Evolutionary conservation across 2,329 filamentous ascomycete species (phyloP).

Genomic region (Hymenoscyphus albidus): DNA sequence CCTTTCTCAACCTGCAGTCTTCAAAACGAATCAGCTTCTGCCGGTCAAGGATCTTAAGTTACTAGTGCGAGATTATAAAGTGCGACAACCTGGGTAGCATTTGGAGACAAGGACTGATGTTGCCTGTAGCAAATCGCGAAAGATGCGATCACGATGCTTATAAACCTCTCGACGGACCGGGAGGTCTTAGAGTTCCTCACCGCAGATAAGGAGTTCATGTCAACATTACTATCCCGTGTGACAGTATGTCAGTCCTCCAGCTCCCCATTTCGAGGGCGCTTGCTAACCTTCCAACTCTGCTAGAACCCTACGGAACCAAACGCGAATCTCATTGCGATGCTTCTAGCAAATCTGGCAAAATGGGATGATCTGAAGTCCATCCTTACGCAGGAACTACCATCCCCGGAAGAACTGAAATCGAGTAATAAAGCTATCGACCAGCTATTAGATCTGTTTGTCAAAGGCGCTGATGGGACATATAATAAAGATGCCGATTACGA

Average conservation of each 20-base stretch:
- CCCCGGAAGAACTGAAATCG: conserved; percentile 66
- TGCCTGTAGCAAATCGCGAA: conserved; percentile 73
- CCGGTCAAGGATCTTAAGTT: conserved; percentile 87
- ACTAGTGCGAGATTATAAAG: conserved; percentile 76
- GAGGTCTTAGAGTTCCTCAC: conserved; percentile 71
- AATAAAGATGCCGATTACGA: conserved; percentile 86
- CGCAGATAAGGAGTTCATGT: conserved; percentile 76
- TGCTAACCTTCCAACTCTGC: neutral
- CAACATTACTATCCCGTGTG: conserved; percentile 67
- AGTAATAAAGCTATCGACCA: conserved; percentile 80
- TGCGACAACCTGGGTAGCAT: conserved; percentile 41
- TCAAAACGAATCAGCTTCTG: conserved; percentile 74
- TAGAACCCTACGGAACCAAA: conserved; percentile 72
- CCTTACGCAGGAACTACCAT: conserved; percentile 61
- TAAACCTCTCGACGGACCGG: conserved; percentile 76
- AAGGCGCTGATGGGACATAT: conserved; percentile 75
- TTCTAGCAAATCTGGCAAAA: conserved; percentile 89
- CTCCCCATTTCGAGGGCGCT: neutral
- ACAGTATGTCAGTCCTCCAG: conserved; percentile 60
- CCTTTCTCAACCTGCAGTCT: conserved; percentile 67
- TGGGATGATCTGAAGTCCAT: conserved; percentile 68
- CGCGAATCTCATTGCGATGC: conserved; percentile 82
- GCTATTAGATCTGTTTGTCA: conserved; percentile 92
- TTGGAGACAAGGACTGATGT: conserved; percentile 16
- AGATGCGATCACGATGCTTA: conserved; percentile 83